Percentiles rank a stretch among this genome's conserved stretches.
These are phyloP conservation scores for Elsinoe fawcettii DNA, from an alignment of 2,329 filamentous ascomycete genomes.

Conservation along the genomic window DNA sequence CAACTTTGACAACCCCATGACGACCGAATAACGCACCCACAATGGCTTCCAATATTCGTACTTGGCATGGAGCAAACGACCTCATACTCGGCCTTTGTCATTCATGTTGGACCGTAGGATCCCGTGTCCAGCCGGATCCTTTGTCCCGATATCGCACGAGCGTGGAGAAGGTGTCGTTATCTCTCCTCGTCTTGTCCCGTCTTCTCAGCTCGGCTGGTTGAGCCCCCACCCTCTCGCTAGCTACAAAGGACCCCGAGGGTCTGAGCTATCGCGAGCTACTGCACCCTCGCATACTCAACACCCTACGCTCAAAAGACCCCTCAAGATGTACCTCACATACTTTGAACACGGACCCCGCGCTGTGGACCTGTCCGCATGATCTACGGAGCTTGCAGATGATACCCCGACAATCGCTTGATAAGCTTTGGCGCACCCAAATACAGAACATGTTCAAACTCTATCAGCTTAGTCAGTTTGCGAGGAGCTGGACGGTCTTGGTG, in stretches of 20 bases:
- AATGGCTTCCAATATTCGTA: neutral
- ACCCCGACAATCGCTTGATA: constrained; percentile 6
- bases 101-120: neutral
- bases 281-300: neutral
- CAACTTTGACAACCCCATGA: neutral
- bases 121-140: constrained; percentile 9
- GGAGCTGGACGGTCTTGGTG: neutral
- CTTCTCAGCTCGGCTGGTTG: neutral
- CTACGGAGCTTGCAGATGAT: constrained; percentile 11
- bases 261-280: constrained; percentile 11
- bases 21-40: neutral
- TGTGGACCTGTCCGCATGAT: constrained; percentile 7
- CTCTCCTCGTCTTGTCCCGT: neutral
- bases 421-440: neutral
- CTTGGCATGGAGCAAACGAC: neutral
- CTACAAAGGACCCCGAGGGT: neutral
- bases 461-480: constrained; percentile 2
- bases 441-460: neutral
- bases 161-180: neutral
- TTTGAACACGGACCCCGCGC: neutral
- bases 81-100: neutral
- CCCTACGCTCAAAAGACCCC: neutral
- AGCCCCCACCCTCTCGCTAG: neutral
- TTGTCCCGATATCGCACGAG: constrained; percentile 12
- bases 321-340: neutral